Percentiles rank a stretch among this genome's conserved stretches.
These are phyloP conservation scores for Rosa rugosa DNA, from an alignment of 306 rosid species.

Conservation along the genomic window DNA sequence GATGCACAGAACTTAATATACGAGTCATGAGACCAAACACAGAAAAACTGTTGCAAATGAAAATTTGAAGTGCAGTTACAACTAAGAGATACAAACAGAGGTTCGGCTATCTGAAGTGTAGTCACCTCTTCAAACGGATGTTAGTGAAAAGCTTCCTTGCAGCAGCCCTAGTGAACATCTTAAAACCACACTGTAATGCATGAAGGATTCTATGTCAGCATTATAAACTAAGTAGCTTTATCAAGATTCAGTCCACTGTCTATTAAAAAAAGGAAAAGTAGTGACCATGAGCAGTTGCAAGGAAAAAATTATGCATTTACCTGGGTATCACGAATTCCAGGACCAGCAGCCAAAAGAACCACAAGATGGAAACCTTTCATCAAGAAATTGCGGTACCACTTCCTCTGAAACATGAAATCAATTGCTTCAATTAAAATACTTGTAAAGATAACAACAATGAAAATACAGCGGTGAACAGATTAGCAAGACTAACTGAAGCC, in stretches of 20 bases:
- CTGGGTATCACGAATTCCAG: conserved; percentile 96
- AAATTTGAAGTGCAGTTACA: neutral
- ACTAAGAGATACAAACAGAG: neutral
- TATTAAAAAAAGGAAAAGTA: neutral
- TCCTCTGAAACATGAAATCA: conserved; percentile 63
- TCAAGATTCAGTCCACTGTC: conserved; percentile 8
- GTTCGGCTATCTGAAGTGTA: conserved; percentile 14
- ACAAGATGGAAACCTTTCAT: conserved; percentile 98
- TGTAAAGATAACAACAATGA: neutral
- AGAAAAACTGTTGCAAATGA: neutral
- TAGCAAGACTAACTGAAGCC: conserved; percentile 69
- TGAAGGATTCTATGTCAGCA: conserved; percentile 29
- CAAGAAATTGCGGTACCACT: conserved; percentile 90
- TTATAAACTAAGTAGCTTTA: conserved; percentile 4
- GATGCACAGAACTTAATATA: neutral
- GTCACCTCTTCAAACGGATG: conserved; percentile 77
- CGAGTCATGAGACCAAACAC: neutral
- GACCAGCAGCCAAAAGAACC: conserved; percentile 93
- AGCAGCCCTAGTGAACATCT: conserved; percentile 93
- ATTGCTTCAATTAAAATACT: conserved; percentile 26
- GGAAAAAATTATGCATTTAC: conserved; percentile 35
- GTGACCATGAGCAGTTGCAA: neutral
- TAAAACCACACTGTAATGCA: conserved; percentile 85
- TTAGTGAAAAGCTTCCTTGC: conserved; percentile 90
- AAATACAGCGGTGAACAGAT: conserved; percentile 14